A percentile compares a stretch with the other conserved stretches of the same genome.
phyloP scores from a whole-genome alignment of 169 alveolate genomes.

The Plasmodium vinckei region DNA sequence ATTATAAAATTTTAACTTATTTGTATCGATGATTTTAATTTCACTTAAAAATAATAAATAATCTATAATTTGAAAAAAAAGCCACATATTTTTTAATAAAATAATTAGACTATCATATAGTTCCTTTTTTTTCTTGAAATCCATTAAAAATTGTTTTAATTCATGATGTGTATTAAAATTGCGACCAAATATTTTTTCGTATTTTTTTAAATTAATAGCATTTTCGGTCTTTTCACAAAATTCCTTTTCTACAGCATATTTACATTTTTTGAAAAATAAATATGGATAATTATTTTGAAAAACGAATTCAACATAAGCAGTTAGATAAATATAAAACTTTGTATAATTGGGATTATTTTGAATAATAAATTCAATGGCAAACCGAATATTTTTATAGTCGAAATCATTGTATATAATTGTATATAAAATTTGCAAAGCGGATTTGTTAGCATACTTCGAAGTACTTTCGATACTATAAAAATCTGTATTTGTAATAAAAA shows the following conservation, averaged over 20 bases:
- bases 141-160: conserved; percentile 1
- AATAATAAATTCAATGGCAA: conserved; percentile 14
- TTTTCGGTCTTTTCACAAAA: background rate
- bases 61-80: conserved; percentile 36
- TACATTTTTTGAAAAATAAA: conserved; percentile 15
- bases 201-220: background rate
- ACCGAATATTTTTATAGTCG: conserved; percentile 27
- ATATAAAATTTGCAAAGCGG: conserved; percentile 26
- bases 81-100: conserved; percentile 53
- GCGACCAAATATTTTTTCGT: conserved; percentile 8
- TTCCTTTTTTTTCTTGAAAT: conserved; percentile 30
- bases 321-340: conserved; percentile 46
- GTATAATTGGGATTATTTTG: conserved; percentile 16
- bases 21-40: conserved; percentile 15
- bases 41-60: conserved; percentile 28
- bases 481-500: conserved; percentile 20
- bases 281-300: conserved; percentile 20
- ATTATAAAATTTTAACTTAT: conserved; percentile 24
- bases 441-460: conserved; percentile 4
- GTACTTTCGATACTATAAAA: conserved; percentile 10
- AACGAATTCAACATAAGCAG: conserved; percentile 37
- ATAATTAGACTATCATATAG: conserved; percentile 24
- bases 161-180: conserved; percentile 28
- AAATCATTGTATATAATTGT: conserved; percentile 25
- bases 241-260: conserved; percentile 1